Evolutionary conservation across 768 basidiomycete species (phyloP).

Genomic region (Peribolospora baueri): DNA sequence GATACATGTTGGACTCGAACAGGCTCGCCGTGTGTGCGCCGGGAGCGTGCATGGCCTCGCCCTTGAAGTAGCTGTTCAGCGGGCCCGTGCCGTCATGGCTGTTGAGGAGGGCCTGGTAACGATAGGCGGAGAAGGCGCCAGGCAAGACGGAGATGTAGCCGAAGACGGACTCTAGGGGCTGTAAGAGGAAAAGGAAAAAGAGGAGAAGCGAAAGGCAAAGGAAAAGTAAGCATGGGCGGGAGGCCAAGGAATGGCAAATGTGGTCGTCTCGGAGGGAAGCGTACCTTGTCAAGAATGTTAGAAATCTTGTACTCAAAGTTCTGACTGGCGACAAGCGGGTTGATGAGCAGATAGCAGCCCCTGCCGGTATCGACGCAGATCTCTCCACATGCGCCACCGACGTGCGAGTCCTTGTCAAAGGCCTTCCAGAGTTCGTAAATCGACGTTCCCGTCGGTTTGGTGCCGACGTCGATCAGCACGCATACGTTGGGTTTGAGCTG

Average conservation of each 20-base stretch:
- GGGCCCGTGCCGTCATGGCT: conserved; percentile 65
- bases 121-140: conserved; percentile 47
- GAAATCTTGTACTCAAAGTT: conserved; percentile 90
- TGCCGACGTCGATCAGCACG: conserved; percentile 80
- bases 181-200: conserved; percentile 29
- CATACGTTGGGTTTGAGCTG: conserved; percentile 75
- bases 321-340: conserved; percentile 65
- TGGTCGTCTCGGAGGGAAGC: too few species aligned
- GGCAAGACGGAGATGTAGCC: conserved; percentile 42
- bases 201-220: conserved; percentile 15
- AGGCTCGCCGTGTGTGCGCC: conserved; percentile 9
- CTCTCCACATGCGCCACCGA: conserved; percentile 83
- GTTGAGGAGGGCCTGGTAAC: conserved; percentile 62
- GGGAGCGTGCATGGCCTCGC: conserved; percentile 33
- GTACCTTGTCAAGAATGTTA: neutral
- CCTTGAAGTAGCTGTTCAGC: conserved; percentile 71
- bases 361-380: conserved; percentile 44
- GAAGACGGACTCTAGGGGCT: conserved; percentile 24
- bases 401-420: conserved; percentile 52
- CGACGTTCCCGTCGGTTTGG: conserved; percentile 56
- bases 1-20: conserved; percentile 28
- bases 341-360: conserved; percentile 53
- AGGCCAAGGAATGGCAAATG: too few species aligned
- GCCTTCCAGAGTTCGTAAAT: conserved; percentile 80
- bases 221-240: too few species aligned